Evolutionary conservation across 805 yeast species (phyloP).

Genomic region (Geotrichum ghanense): DNA sequence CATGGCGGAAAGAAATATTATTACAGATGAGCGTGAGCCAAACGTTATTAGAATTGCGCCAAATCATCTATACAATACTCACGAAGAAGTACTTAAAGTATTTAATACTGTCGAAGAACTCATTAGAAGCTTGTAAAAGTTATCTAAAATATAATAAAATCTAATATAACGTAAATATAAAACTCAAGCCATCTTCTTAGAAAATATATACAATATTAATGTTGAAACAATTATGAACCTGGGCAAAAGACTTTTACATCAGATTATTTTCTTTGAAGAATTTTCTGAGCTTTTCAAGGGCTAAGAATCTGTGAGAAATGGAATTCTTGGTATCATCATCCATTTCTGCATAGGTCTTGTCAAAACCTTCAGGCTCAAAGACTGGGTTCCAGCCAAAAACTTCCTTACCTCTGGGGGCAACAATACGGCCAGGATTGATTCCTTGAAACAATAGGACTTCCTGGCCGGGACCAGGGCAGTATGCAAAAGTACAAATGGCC

Average conservation of each 20-base stretch:
- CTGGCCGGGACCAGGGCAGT: slow-evolving; percentile 67
- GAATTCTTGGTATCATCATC: slow-evolving; percentile 60
- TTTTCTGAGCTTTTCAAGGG: slow-evolving; percentile 59
- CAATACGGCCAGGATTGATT: slow-evolving; percentile 68
- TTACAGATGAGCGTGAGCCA: slow-evolving; percentile 85
- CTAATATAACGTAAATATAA: not conserved
- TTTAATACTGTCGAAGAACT: slow-evolving; percentile 33
- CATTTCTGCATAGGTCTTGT: slow-evolving; percentile 80
- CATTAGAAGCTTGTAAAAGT: not conserved
- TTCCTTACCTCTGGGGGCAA: slow-evolving; percentile 62
- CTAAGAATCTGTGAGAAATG: slow-evolving; percentile 81
- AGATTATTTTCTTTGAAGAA: slow-evolving; percentile 24
- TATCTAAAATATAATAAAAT: not conserved
- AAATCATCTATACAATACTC: slow-evolving; percentile 69
- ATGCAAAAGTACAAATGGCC: slow-evolving; percentile 90
- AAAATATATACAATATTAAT: not conserved
- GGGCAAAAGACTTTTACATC: too few species aligned
- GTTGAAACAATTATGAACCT: too few species aligned
- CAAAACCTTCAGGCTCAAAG: slow-evolving; percentile 70
- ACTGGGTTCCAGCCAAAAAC: slow-evolving; percentile 93
- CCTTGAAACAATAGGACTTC: slow-evolving; percentile 80
- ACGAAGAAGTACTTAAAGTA: slow-evolving; percentile 45
- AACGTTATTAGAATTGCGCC: slow-evolving; percentile 89
- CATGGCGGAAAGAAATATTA: slow-evolving; percentile 46
- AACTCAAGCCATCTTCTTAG: too few species aligned